A percentile compares a stretch with the other conserved stretches of the same genome.
phyloP scores from a whole-genome alignment of 192 early-diverging fungal species.

The Anaeromyces robustus region DNA sequence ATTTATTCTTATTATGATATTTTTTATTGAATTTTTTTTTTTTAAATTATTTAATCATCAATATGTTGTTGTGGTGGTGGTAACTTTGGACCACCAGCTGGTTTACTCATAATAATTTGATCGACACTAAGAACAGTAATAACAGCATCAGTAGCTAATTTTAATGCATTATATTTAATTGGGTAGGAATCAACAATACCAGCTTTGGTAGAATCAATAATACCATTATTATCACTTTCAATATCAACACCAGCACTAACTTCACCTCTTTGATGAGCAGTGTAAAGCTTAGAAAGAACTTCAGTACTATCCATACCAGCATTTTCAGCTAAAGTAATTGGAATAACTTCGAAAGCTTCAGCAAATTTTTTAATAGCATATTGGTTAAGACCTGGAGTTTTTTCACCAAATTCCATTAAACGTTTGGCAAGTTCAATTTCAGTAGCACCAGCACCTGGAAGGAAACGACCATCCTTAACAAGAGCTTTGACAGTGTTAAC shows the following conservation, averaged over 20 bases:
- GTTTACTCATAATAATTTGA: constrained; percentile 34
- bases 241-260: constrained; percentile 63
- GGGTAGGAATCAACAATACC: constrained; percentile 66
- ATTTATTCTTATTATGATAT: no score
- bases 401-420: constrained; percentile 62
- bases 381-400: constrained; percentile 87
- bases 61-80: not conserved
- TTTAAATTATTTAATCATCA: not conserved
- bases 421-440: constrained; percentile 84
- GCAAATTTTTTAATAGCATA: constrained; percentile 93
- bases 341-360: constrained; percentile 85
- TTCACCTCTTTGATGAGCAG: constrained; percentile 64
- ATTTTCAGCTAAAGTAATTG: constrained; percentile 86
- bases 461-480: constrained; percentile 63
- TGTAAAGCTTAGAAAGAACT: constrained; percentile 77
- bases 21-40: no score
- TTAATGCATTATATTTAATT: constrained; percentile 77
- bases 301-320: constrained; percentile 84
- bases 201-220: constrained; percentile 56
- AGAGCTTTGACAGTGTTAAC: constrained; percentile 92
- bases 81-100: not conserved
- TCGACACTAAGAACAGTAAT: constrained; percentile 90
- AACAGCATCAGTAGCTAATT: constrained; percentile 80
- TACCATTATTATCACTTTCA: constrained; percentile 47
- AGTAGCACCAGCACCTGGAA: constrained; percentile 83